These are phyloP conservation scores for Rhizoclosmatium globosum DNA, from an alignment of 192 early-diverging fungal genomes.

Conservation along the genomic window DNA sequence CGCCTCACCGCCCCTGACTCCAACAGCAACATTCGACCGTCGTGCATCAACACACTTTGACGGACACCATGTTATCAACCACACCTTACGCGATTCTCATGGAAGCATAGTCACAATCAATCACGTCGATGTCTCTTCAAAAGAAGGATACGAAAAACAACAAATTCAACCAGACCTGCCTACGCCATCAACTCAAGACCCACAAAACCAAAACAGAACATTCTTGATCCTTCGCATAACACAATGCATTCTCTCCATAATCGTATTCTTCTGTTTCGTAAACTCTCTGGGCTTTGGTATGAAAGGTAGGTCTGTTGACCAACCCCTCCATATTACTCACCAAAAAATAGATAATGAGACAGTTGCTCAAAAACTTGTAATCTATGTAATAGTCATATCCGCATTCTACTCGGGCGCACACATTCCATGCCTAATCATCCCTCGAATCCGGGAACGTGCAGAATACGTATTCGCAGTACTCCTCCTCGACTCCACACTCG, in stretches of 20 bases:
- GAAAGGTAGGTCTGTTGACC: no score
- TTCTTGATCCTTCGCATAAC: no score
- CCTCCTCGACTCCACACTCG: not conserved
- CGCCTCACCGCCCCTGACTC: not conserved
- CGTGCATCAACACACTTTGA: not conserved
- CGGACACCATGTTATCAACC: not conserved
- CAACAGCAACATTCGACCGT: no score
- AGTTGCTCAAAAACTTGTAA: not conserved
- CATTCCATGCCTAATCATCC: not conserved
- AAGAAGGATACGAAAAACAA: not conserved
- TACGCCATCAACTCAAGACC: no score
- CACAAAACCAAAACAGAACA: no score
- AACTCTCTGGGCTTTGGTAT: no score
- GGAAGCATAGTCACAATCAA: not conserved
- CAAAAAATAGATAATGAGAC: not conserved
- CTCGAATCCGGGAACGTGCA: not conserved
- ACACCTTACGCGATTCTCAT: not conserved
- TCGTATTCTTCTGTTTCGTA: no score
- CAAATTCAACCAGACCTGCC: not conserved
- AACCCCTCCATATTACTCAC: no score
- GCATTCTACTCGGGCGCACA: not conserved
- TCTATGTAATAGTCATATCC: not conserved
- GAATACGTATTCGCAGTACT: not conserved
- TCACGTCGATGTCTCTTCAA: not conserved
- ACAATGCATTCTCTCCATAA: no score